Evolutionary conservation across 2,329 filamentous ascomycete species (phyloP).

Genomic region (Dissoconium aciculare): DNA sequence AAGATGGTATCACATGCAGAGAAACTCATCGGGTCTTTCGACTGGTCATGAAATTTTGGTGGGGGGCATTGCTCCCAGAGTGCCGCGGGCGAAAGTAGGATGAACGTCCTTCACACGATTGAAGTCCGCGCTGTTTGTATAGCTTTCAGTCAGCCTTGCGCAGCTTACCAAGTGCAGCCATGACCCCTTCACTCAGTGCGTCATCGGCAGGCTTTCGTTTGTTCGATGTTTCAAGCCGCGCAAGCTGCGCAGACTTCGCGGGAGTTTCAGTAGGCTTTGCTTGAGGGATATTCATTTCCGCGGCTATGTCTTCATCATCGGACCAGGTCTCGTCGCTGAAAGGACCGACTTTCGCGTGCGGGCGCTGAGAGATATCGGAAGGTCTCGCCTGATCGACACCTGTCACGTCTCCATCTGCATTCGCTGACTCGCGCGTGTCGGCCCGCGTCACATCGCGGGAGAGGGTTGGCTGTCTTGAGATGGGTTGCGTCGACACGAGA

Average conservation of each 20-base stretch:
- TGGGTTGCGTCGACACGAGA: constrained; percentile 13
- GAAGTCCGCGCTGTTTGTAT: too few species aligned
- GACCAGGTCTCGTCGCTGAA: too few species aligned
- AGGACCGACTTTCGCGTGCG: constrained; percentile 8
- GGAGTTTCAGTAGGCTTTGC: constrained; percentile 2
- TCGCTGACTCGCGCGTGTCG: constrained; percentile 6
- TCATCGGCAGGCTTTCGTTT: constrained; percentile 29
- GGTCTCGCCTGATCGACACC: background rate
- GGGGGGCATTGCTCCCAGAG: too few species aligned
- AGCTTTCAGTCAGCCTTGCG: constrained; percentile 24
- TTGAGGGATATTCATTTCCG: background rate
- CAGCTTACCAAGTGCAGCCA: constrained; percentile 43
- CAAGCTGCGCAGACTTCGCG: too few species aligned
- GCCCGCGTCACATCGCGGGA: constrained; percentile 17
- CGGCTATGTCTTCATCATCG: background rate
- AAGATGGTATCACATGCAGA: constrained; percentile 15
- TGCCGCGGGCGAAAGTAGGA: too few species aligned
- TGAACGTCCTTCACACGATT: too few species aligned
- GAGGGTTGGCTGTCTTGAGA: constrained; percentile 14
- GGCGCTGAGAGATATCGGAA: too few species aligned
- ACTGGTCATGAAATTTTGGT: too few species aligned
- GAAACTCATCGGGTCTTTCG: constrained; percentile 15
- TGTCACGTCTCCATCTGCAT: constrained; percentile 2
- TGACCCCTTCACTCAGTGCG: constrained; percentile 42
- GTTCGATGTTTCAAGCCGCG: too few species aligned